phyloP scores from a whole-genome alignment of 2,329 filamentous ascomycete genomes.

The Pseudogymnoascus sp. region DNA sequence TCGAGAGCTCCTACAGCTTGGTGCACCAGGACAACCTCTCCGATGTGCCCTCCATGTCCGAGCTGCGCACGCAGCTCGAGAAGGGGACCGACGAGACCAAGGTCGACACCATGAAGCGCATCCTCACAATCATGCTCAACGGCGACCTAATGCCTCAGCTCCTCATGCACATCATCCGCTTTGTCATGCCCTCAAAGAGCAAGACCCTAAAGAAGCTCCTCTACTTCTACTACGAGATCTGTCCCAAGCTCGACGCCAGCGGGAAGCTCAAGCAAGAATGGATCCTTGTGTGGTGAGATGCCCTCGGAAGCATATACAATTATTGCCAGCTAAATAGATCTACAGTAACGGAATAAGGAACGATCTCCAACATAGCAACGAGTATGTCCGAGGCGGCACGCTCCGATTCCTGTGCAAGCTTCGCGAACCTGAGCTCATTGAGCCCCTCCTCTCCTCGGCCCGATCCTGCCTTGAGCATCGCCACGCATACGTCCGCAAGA shows the following conservation, averaged over 20 bases:
- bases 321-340: constrained; percentile 11
- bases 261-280: constrained; percentile 99
- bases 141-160: constrained; percentile 91
- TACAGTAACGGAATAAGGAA: constrained; percentile 92
- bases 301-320: not conserved
- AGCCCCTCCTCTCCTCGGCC: constrained; percentile 87
- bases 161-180: constrained; percentile 99
- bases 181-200: constrained; percentile 97
- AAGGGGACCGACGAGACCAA: constrained; percentile 90
- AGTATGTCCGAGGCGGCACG: constrained; percentile 98
- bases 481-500: constrained; percentile 96
- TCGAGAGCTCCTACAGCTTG: constrained; percentile 91
- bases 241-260: constrained; percentile 82
- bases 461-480: constrained; percentile 89
- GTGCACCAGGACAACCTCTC: constrained; percentile 96
- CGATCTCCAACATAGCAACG: constrained; percentile 93
- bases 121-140: constrained; percentile 95
- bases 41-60: constrained; percentile 81
- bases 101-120: constrained; percentile 91
- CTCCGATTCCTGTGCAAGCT: constrained; percentile 95
- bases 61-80: constrained; percentile 86
- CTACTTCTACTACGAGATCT: constrained; percentile 99
- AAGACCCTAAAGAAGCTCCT: constrained; percentile 96
- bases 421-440: constrained; percentile 88
- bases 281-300: constrained; percentile 85